A percentile compares a stretch with the other conserved stretches of the same genome.
Conservation (phyloP, 73 alveolate species). For the Effrenium voratum region DNA sequence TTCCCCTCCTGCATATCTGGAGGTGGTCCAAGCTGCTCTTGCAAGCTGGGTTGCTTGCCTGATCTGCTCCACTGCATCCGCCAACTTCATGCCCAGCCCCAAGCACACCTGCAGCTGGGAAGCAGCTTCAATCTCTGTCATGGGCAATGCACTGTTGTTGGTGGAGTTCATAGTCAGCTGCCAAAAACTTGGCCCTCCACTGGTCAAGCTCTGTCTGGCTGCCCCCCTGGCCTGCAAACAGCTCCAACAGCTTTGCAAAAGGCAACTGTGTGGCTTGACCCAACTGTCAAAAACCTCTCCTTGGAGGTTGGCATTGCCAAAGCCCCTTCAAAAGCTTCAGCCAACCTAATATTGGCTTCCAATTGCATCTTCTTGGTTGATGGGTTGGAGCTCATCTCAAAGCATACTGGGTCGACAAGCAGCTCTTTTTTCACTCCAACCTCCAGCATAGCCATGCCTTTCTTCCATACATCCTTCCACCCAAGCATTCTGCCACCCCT, state of each 20-base stretch:
- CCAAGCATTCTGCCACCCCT: background rate
- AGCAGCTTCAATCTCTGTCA: background rate
- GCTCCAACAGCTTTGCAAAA: background rate
- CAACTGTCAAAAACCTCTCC: background rate
- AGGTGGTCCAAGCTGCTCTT: too few species aligned
- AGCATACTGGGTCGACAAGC: background rate
- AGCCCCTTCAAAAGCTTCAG: background rate
- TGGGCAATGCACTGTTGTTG: background rate
- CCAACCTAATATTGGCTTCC: background rate
- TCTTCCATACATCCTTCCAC: background rate
- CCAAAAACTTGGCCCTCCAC: background rate
- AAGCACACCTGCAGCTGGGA: background rate
- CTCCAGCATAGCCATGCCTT: background rate
- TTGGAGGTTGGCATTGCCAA: background rate
- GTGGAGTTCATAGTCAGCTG: background rate
- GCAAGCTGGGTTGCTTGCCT: too few species aligned
- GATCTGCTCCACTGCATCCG: background rate
- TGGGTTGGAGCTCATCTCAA: background rate
- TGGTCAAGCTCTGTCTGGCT: background rate
- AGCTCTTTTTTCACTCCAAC: background rate
- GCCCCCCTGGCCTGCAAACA: background rate
- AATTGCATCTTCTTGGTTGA: background rate
- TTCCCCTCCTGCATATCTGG: too few species aligned
- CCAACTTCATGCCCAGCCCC: background rate
- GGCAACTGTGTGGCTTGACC: background rate